phyloP scores from a whole-genome alignment of 1,284 basidiomycete species.

The Cryptococcus sp. region DNA sequence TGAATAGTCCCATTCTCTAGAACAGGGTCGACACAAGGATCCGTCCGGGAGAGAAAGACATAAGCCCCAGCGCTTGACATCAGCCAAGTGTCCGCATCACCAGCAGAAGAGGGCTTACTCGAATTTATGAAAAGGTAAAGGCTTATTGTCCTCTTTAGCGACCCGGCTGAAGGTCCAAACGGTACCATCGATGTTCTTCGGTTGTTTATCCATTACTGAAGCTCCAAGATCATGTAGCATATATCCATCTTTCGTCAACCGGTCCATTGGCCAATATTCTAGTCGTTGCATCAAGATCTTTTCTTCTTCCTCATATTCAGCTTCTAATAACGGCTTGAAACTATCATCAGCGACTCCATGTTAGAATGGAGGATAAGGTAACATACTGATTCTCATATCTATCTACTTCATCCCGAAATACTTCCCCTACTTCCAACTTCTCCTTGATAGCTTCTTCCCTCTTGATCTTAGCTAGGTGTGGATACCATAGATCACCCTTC shows the following conservation, averaged over 20 bases:
- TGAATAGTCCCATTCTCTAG: conserved; percentile 6
- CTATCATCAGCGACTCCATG: conserved; percentile 43
- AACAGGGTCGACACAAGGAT: conserved; percentile 49
- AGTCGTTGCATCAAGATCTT: conserved; percentile 57
- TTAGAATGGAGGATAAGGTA: not conserved
- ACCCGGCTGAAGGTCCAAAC: conserved; percentile 59
- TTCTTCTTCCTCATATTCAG: conserved; percentile 64
- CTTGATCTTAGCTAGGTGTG: not conserved
- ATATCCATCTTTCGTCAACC: conserved; percentile 64
- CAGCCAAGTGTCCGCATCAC: not conserved
- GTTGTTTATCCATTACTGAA: conserved; percentile 1
- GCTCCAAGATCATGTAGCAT: conserved; percentile 59
- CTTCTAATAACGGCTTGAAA: conserved; percentile 59
- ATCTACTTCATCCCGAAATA: conserved; percentile 51
- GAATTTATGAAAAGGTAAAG: conserved; percentile 20
- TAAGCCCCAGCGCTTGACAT: not conserved
- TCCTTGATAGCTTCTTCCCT: conserved; percentile 44
- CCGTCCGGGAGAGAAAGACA: conserved; percentile 59
- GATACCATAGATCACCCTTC: not conserved
- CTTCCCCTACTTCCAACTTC: conserved; percentile 43
- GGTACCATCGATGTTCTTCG: conserved; percentile 3
- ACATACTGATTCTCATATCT: conserved; percentile 32
- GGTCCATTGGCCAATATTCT: conserved; percentile 59
- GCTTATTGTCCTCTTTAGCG: conserved; percentile 50
- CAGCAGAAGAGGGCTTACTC: conserved; percentile 11